Base-by-base conservation (phyloP, 192 early-diverging fungal genomes). In the Podila verticillata region DNA sequence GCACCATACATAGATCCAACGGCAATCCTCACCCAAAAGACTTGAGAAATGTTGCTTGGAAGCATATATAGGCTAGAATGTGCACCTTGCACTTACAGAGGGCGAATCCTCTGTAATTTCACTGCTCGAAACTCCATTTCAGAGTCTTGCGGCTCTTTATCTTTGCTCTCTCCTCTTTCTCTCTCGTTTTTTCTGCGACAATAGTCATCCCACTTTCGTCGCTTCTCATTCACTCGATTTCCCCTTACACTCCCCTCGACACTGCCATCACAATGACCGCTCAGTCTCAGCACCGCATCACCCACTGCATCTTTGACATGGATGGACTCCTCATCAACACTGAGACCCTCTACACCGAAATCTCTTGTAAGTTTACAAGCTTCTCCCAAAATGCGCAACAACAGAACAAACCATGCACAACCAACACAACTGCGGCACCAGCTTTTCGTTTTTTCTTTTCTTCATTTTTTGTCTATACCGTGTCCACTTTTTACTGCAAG, bases 311-410 rank as follows among this genome's bases (percentile, higher is more conserved):
- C 69, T 94, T 94, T 73, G 93, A 94, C 61, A 94, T 94, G 93
- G 93, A 94, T 61, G 93, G 93, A 39, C 86, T 93, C 30, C 86
- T 94, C 39, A 84, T 93, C 26, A 95, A 96, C 74, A 97, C 96
- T 10, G 96, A 98, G 84, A 84, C 87, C 22, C 90, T 98, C 63
- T 98, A 98, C 82, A 92, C 95, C 7, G 85, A 93, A 74, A 95
- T 96, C 22, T 94, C 95, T 9, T 88, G 91, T 87, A 88, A 83
- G 84, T 29, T 28, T 4, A 66, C 48, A 17, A 29, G 24, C 29
- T 9, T 65, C 31, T 31, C 3, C 10, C 39, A 44, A 44, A 10
- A 44, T 10, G 13, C 39, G 13, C 15, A 44, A 4, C 39, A 4
- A 15, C 39, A 44, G 13, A 44, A 15, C 39, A 44, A 44, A 15